Conservation (phyloP, 75 land plant genomes). For the Sequoia sempervirens region DNA sequence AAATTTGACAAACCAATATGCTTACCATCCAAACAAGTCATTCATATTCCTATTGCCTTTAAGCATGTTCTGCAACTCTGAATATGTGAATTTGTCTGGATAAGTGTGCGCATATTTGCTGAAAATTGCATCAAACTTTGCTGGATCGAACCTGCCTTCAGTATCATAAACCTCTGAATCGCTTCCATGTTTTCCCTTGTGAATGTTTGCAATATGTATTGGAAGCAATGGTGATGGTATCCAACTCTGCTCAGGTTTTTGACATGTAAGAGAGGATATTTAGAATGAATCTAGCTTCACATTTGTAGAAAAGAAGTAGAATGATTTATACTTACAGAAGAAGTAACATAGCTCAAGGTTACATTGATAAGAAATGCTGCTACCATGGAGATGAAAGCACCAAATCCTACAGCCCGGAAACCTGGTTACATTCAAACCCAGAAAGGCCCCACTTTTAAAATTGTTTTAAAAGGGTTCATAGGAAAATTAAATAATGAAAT, state of each 20-base stretch:
- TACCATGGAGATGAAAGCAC: constrained; percentile 12
- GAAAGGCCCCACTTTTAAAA: too few relatives aligned
- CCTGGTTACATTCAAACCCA: constrained; percentile 13
- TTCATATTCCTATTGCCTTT: constrained; percentile 21
- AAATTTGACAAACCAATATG: background rate
- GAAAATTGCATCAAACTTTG: constrained; percentile 36
- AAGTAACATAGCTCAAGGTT: constrained; percentile 26
- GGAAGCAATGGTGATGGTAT: constrained; percentile 31
- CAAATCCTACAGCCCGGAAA: constrained; percentile 36
- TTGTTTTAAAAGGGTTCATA: background rate
- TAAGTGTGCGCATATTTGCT: constrained; percentile 29
- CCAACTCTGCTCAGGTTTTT: constrained; percentile 20
- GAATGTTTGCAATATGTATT: constrained; percentile 29
- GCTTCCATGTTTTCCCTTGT: constrained; percentile 36
- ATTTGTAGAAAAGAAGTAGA: background rate
- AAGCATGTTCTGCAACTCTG: constrained; percentile 28
- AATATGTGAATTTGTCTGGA: constrained; percentile 20
- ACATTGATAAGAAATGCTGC: constrained; percentile 31
- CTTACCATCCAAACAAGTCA: constrained; percentile 37
- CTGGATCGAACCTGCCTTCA: constrained; percentile 36
- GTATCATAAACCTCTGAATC: constrained; percentile 40
- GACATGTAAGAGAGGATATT: background rate
- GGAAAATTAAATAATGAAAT: background rate
- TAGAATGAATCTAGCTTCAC: background rate
- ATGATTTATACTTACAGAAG: constrained; percentile 16